Base-by-base conservation (phyloP, 2,329 filamentous ascomycete species). In the Colletotrichum eleusines region DNA sequence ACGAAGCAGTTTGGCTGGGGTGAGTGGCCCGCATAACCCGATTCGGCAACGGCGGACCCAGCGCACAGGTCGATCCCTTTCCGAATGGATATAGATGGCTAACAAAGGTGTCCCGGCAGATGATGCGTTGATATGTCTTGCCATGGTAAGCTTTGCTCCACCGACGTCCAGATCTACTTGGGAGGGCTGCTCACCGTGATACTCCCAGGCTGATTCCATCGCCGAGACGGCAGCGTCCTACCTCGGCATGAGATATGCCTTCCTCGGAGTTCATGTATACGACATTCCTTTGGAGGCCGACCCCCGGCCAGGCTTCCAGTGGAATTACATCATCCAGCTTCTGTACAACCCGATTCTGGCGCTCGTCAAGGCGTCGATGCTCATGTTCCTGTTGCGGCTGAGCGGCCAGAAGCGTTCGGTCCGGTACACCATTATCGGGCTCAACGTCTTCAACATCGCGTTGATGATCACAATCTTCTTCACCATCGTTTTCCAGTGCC, bases 401-500 rank as follows among this genome's bases (percentile, higher is more conserved):
- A 78, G 78, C 58, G 76, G 77, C 26, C 76, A 79, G 65, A 79
- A 78, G 68, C 66, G 74, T 14, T 69, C 75, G 38, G 73, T 80
- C 7, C 77, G 77, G 4, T 67, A 54, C n/a, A 20, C 64, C n/a
- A 72, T 82, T 66, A 69, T 77, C 58, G 76, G 71, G 26, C 70
- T 82, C 66, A 76, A 81, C 74, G 71, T 73, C 40, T 73, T 82
- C 72, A 84, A 83, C 64, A 68, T 77, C 1, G 69, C 76, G 0
- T 77, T 82, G 46, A 77, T 80, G 38, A 74, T 81, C 3, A 76
- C 79, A 35, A 77, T 82, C 14, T 81, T 84, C 69, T 74, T 83
- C 57, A 78, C 77, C 1, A 78, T 79, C 26, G 61, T 83, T 2
- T 81, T 85, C 63, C 81, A 85, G 63, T 84, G 83, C 71, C 76